A percentile compares a stretch with the other conserved stretches of the same genome.
phyloP scores from a whole-genome alignment of 2,329 filamentous ascomycete species.

The Aspergillus spinulosporus region DNA sequence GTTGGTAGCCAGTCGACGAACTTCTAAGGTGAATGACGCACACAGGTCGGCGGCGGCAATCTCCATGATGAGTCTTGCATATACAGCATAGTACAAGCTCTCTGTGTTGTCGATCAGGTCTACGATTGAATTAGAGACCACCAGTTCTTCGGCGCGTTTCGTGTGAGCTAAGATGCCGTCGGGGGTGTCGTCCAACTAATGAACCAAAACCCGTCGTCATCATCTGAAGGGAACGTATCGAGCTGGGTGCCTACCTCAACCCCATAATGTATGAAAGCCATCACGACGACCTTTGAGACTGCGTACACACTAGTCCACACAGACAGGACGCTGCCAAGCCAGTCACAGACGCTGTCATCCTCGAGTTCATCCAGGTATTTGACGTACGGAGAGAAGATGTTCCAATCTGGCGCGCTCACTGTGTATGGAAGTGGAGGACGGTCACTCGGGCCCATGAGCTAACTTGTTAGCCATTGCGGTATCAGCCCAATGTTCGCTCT shows the following conservation, averaged over 20 bases:
- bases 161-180: slow-evolving; percentile 35
- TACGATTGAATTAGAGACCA: slow-evolving; percentile 29
- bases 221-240: not conserved
- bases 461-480: not conserved
- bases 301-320: slow-evolving; percentile 38
- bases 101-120: slow-evolving; percentile 37
- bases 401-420: slow-evolving; percentile 35
- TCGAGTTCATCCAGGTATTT: slow-evolving; percentile 21
- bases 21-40: slow-evolving; percentile 29
- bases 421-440: slow-evolving; percentile 31
- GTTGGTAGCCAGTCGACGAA: slow-evolving; percentile 22
- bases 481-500: not conserved
- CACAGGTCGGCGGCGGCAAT: slow-evolving; percentile 39
- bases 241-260: slow-evolving; percentile 30
- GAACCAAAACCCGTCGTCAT: not conserved
- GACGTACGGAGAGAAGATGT: slow-evolving; percentile 16
- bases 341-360: slow-evolving; percentile 24
- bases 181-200: slow-evolving; percentile 33
- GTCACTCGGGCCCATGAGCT: slow-evolving; percentile 22
- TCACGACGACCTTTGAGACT: slow-evolving; percentile 37
- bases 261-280: slow-evolving; percentile 35
- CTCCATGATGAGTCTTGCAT: slow-evolving; percentile 40
- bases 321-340: slow-evolving; percentile 29
- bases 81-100: slow-evolving; percentile 40
- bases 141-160: slow-evolving; percentile 30